Conservation (phyloP, 139 green algal species). For the Tetraselmis striata region DNA sequence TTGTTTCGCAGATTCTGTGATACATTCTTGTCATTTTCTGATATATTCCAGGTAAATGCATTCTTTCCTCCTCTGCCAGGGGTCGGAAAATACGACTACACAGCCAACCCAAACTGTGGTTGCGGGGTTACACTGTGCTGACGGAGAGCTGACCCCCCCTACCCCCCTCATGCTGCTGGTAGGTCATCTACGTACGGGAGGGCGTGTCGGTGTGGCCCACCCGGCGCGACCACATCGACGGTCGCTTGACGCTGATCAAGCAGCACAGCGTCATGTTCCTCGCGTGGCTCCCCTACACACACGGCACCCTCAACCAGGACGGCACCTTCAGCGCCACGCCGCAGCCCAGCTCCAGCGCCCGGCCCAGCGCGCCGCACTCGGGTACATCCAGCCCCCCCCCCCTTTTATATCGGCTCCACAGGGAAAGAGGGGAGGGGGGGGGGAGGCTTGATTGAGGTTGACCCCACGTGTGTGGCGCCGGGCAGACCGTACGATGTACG, state of each 20-base stretch:
- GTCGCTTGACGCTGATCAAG: slow-evolving; percentile 59
- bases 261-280: slow-evolving; percentile 64
- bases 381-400: neutral
- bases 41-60: too few relatives aligned
- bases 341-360: neutral
- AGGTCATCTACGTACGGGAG: slow-evolving; percentile 65
- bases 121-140: too few relatives aligned
- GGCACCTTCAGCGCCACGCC: slow-evolving; percentile 22
- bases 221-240: slow-evolving; percentile 43
- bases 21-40: too few relatives aligned
- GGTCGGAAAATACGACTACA: too few relatives aligned
- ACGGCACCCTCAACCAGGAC: slow-evolving; percentile 30
- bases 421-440: too few relatives aligned
- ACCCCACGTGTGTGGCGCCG: neutral
- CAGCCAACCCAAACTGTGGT: too few relatives aligned
- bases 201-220: slow-evolving; percentile 52
- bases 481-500: slow-evolving; percentile 54
- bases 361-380: neutral
- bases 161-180: neutral
- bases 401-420: too few relatives aligned
- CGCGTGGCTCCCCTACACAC: slow-evolving; percentile 57
- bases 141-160: too few relatives aligned
- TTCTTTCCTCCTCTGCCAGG: too few relatives aligned
- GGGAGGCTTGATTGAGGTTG: too few relatives aligned
- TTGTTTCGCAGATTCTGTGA: too few relatives aligned